Evolutionary conservation across 1,284 basidiomycete species (phyloP), one percentile per base, ranked within the genome.

Genomic region (Erythrobasidium hasegawianum): DNA sequence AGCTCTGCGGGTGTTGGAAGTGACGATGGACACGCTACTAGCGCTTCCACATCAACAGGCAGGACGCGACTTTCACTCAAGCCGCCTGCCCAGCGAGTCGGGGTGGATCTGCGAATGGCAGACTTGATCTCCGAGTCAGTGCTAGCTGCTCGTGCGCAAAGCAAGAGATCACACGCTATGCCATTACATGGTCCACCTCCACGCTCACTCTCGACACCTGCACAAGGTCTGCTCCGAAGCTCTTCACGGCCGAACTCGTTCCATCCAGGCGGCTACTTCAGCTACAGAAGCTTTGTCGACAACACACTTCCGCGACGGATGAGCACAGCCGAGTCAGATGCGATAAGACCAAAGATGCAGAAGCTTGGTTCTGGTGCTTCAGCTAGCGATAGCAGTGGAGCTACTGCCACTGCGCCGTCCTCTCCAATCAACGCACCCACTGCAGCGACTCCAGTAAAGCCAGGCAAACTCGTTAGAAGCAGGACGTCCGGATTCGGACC

Each of bases 121-220:
- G 62, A 65, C 38, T 38, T 65, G 29, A 29, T 65, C 3, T 56
- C 61, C 24, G 62, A 57, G 1, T 20, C 20, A 9, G 57, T 65
- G 22, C 18, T 65, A 22, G 20, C 62, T 22, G 62, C 62, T 13
- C 55, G 62, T 20, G 62, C 62, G 20, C 62, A 65, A 26, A 65
- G 62, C 55, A 65, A 65, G 56, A 54, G 62, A 33, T 65, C 62
- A 16, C 62, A 65, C 47, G 62, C 62, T n/a, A 65, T 65, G 62
- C 62, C 62, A n/a, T 20, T 65, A 20, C 62, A 65, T 43, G 62
- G 62, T 9, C 62, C 62, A 4, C 62, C 62, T 26, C 62, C 62
- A 16, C 52, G 60, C 52, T 43, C 60, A 2, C 11, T 49, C 22
- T 56, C 60, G 33, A n/a, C 40, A 2, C 53, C 60, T 8, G 20